Base-by-base conservation (phyloP, 2,329 filamentous ascomycete species). In the Monilinia aucupariae region DNA sequence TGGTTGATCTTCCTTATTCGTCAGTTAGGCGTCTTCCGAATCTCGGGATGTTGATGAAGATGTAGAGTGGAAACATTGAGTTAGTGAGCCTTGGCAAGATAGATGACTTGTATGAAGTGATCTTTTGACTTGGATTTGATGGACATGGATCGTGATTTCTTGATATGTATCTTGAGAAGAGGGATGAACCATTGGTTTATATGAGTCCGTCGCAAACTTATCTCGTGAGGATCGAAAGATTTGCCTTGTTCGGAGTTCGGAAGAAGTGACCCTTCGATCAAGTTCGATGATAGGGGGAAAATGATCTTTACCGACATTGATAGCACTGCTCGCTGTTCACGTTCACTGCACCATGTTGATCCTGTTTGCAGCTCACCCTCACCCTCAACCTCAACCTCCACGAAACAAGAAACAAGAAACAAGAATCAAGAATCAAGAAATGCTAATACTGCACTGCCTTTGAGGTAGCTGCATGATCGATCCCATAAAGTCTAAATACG, bases 21-120 rank as follows among this genome's bases (percentile, higher is more conserved):
- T 43, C 52, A 43, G 25, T 55, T 37, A 55, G 39, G 39, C 25
- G 53, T 55, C 37, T 55, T 55, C 53, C 10, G 39, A 55, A 27
- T 55, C 53, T 55, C 25, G 53, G 39, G 25, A 55, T 55, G 39
- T 55, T 22, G 32, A 17, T 39, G 9, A 39, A n/a, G n/a, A 55
- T 15, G 39, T 55, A 25, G 53, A 45, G 53, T 55, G 34, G 53
- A 13, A 45, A 43, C 17, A 20, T 55, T 45, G 43, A 55, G 53
- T 45, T n/a, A 27, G 53, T 39, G 15, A 55, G 32, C 53, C 53
- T 55, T 55, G 53, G 53, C 53, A 43, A 39, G 15, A n/a, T n/a
- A 55, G 52, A 55, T 55, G 52, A 55, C 52, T 55, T 55, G 39
- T 43, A 45, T 55, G 17, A 43, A 50, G 20, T 50, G 48, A 32